Evolutionary conservation across 2,329 filamentous ascomycete genomes (phyloP), one percentile per base, ranked within the genome.

Genomic region (Zymoseptoria brevis): DNA sequence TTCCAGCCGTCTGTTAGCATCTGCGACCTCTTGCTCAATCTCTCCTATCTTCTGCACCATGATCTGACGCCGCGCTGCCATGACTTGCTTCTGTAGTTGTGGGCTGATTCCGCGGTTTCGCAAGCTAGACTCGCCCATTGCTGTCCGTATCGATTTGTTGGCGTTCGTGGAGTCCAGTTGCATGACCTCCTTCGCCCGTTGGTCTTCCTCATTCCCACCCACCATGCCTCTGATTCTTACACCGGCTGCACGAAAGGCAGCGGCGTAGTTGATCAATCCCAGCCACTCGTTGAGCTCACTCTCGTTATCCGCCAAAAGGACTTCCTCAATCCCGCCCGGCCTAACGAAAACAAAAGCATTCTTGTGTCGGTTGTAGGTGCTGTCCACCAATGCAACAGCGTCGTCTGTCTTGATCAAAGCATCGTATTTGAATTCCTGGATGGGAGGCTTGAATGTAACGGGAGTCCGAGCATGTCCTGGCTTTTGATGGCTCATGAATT

Each of bases 261-360:
- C 92, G 35, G 93, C 93, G 71, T 97, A 97, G 72, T 99, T 99
- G 61, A 99, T 82, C 69, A 96, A 94, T 7, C 89, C 89, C 26
- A 99, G 79, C 94, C 94, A 99, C 71, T 99, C 94, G 68, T 96
- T 96, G 81, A 96, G 86, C 68, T 99, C 94, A 1, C 84, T 80
- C 68, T 99, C 94, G 56, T 85, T 90, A 67, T 96, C 92, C 4
- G 94, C 93, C 19, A 97, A 78, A 45, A 99, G 87, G 0, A 93
- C 87, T 71, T 99, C 94, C 69, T 99, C 93, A 48, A 92, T 79
- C 0, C 90, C 89, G 55, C 89, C 88, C 64, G 94, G 89, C 29
- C 90, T 85, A 60, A 96, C 89, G 68, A 96, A 93, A 13, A 92
- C 82, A 69, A 99, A 96, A 0, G 94, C 90, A 73, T 97, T 86